These are phyloP conservation scores for Aspergillus avenaceus DNA, from an alignment of 495 filamentous ascomycete species.

Conservation along the genomic window DNA sequence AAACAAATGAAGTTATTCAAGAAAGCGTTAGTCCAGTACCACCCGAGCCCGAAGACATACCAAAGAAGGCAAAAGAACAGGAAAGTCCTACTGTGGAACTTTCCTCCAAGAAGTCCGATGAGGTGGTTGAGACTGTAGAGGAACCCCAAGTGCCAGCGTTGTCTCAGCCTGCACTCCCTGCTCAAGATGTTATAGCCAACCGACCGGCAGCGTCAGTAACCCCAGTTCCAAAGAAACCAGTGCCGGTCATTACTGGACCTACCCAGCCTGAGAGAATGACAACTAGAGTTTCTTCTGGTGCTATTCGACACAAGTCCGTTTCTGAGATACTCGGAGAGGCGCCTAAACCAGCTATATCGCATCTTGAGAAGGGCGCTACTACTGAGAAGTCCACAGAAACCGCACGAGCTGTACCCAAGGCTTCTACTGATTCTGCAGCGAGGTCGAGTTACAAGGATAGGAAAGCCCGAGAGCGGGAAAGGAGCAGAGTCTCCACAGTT, in stretches of 20 bases:
- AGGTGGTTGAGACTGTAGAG: background rate
- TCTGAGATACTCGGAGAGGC: constrained; percentile 67
- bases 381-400: constrained; percentile 21
- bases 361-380: constrained; percentile 26
- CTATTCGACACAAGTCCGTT: constrained; percentile 67
- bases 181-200: constrained; percentile 7
- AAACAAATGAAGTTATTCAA: constrained; percentile 23
- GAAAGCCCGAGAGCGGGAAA: constrained; percentile 57
- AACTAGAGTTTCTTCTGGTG: constrained; percentile 61
- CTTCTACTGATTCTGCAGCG: constrained; percentile 39
- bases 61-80: constrained; percentile 17
- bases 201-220: constrained; percentile 10
- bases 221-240: constrained; percentile 16
- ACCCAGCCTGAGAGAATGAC: constrained; percentile 53
- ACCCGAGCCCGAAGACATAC: constrained; percentile 16
- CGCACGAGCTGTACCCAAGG: constrained; percentile 25
- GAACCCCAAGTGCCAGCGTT: constrained; percentile 17
- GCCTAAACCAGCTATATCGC: constrained; percentile 38
- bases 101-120: constrained; percentile 14
- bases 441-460: constrained; percentile 50
- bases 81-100: background rate
- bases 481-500: constrained; percentile 70
- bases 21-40: constrained; percentile 16
- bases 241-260: constrained; percentile 17
- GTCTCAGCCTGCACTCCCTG: constrained; percentile 5